Base-by-base conservation (phyloP, 1,284 basidiomycete species). In the Malassezia psittaci region DNA sequence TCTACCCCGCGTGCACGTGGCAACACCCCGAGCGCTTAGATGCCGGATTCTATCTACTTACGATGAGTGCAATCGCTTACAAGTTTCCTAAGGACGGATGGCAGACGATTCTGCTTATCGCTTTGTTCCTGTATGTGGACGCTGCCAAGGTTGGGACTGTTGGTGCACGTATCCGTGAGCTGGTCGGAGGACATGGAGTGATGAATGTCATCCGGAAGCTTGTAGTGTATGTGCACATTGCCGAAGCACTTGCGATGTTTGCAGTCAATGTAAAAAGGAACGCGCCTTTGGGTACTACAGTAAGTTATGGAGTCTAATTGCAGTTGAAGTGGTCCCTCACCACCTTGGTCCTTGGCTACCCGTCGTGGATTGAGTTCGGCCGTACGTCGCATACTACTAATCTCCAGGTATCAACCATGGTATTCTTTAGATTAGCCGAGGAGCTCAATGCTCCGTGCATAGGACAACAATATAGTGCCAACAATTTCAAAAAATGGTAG, bases 271-370 rank as follows among this genome's bases (percentile, higher is more conserved):
- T 52, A n/a, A 46, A 47, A 24, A 50, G 55, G n/a, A 37, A 42
- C 13, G 32, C 55, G 0, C 34, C 55, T 7, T 38, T 34, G 3
- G 18, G 18, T 19, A 43, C 46, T 13, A 37, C 45, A 11, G 55
- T 57, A 45, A 16, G 55, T 57, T 5, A 24, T 19, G n/a, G 9
- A 16, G n/a, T 13, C 38, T 21, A 32, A 12, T 24, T n/a, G 10
- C 49, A 57, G 55, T 21, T 52, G 40, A 57, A 57, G 46, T 57
- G 55, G 55, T 50, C 49, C 10, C n/a, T 39, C 4, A 57, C 50
- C 13, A 57, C 55, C 10, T 42, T 57, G 16, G 34, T 57, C 7
- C 15, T 57, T 18, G 55, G 55, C 34, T 51, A 21, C 46, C 55
- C 55, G 5, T 43, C 55, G 18, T 48, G 44, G 50, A 33, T 46